Percentiles rank a stretch among this genome's conserved stretches.
Conservation (phyloP, 345 rosid genomes). For the Gossypium australe region DNA sequence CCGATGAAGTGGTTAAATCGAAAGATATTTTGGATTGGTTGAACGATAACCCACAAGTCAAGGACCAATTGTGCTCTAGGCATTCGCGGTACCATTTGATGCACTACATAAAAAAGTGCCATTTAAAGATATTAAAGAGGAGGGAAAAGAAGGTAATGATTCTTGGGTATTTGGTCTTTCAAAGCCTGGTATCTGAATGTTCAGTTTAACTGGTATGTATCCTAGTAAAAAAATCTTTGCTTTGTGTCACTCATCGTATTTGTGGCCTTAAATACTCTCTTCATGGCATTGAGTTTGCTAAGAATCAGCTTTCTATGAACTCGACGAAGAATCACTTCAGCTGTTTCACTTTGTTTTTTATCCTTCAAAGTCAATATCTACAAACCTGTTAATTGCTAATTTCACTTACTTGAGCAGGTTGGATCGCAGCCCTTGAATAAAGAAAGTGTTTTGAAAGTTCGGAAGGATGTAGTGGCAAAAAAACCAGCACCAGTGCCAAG, state of each 20-base stretch:
- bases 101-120: conserved; percentile 94
- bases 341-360: background rate
- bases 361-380: background rate
- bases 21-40: conserved; percentile 86
- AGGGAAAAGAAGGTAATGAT: conserved; percentile 62
- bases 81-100: conserved; percentile 92
- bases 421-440: conserved; percentile 40
- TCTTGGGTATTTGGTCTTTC: background rate
- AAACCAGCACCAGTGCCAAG: conserved; percentile 35
- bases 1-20: conserved; percentile 75
- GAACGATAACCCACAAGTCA: conserved; percentile 54
- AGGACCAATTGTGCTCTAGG: conserved; percentile 61
- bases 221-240: background rate
- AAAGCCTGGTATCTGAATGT: background rate
- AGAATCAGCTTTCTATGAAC: background rate
- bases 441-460: conserved; percentile 43
- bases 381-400: background rate
- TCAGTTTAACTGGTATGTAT: too few relatives aligned
- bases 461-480: conserved; percentile 39
- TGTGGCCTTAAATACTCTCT: background rate
- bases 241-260: background rate
- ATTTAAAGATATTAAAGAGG: conserved; percentile 86
- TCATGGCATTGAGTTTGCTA: conserved; percentile 3
- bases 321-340: background rate
- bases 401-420: conserved; percentile 26